These are phyloP conservation scores for Misopates orontium DNA, from an alignment of 257 asterid species.

Conservation along the genomic window DNA sequence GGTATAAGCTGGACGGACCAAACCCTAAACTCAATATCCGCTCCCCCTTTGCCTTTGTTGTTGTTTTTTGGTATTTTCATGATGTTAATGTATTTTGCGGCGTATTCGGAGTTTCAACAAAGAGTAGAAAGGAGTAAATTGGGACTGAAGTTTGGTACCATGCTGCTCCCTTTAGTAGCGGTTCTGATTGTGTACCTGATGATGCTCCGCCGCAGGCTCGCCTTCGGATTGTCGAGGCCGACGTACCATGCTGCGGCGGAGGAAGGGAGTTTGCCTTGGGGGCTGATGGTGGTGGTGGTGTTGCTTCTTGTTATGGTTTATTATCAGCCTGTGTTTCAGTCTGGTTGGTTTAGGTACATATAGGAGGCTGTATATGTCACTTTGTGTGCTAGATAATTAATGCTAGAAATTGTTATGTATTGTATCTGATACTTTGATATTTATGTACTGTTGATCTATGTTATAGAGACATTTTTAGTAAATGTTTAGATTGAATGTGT, in stretches of 20 bases:
- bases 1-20: constrained; percentile 67
- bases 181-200: constrained; percentile 33
- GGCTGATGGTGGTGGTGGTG: constrained; percentile 42
- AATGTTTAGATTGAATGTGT: too few relatives aligned
- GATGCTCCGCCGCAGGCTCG: constrained; percentile 36
- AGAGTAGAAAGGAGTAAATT: constrained; percentile 39
- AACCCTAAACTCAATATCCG: constrained; percentile 51
- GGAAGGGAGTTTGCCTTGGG: constrained; percentile 50
- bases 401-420: too few relatives aligned
- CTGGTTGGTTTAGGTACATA: too few relatives aligned
- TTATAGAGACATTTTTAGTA: too few relatives aligned
- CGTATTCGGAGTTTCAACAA: constrained; percentile 37
- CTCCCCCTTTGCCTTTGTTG: constrained; percentile 67
- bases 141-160: constrained; percentile 37
- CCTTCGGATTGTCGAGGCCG: constrained; percentile 35
- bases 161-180: constrained; percentile 45
- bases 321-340: constrained; percentile 27
- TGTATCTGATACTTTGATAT: too few relatives aligned
- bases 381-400: too few relatives aligned
- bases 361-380: too few relatives aligned
- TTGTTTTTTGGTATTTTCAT: constrained; percentile 53
- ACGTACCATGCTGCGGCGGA: constrained; percentile 22
- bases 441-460: too few relatives aligned
- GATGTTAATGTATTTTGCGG: constrained; percentile 41
- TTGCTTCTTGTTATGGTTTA: constrained; percentile 53